These are phyloP conservation scores for Tuctoria greenei DNA, from an alignment of 176 grass and related monocot species.

Conservation along the genomic window DNA sequence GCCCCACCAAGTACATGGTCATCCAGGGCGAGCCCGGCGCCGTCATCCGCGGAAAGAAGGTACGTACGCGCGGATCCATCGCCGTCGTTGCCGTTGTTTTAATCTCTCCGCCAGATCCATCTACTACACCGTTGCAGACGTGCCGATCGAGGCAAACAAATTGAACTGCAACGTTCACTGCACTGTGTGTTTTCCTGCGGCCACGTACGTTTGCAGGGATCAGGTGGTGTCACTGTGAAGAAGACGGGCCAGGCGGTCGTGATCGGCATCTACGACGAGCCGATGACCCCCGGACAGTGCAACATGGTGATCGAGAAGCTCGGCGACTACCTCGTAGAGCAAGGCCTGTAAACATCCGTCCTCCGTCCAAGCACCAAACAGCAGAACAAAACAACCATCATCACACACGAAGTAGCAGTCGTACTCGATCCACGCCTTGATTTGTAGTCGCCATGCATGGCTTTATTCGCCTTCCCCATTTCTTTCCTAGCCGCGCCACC, in stretches of 20 bases:
- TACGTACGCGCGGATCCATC: conserved; percentile 28
- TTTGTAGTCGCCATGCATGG: no score
- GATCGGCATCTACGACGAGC: conserved; percentile 90
- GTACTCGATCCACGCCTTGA: background rate
- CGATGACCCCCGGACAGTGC: conserved; percentile 89
- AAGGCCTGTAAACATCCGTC: conserved; percentile 49
- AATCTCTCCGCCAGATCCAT: background rate
- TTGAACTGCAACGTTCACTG: background rate
- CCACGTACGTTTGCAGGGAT: conserved; percentile 46
- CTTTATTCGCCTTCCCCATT: background rate
- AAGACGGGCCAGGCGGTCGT: conserved; percentile 81
- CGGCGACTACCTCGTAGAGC: conserved; percentile 84
- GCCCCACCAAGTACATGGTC: conserved; percentile 74
- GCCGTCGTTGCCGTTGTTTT: background rate
- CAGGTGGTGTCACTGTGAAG: conserved; percentile 77
- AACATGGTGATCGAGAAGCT: conserved; percentile 90
- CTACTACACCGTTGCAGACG: no score
- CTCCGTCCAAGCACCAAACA: background rate
- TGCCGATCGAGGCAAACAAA: background rate
- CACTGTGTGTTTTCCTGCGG: background rate
- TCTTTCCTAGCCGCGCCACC: background rate
- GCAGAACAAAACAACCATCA: background rate
- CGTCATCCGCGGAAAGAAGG: conserved; percentile 96
- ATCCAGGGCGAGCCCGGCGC: conserved; percentile 84
- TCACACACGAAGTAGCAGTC: background rate